Evolutionary conservation across 1,139 yeast genomes (phyloP).

Genomic region (Protomyces gravidus): DNA sequence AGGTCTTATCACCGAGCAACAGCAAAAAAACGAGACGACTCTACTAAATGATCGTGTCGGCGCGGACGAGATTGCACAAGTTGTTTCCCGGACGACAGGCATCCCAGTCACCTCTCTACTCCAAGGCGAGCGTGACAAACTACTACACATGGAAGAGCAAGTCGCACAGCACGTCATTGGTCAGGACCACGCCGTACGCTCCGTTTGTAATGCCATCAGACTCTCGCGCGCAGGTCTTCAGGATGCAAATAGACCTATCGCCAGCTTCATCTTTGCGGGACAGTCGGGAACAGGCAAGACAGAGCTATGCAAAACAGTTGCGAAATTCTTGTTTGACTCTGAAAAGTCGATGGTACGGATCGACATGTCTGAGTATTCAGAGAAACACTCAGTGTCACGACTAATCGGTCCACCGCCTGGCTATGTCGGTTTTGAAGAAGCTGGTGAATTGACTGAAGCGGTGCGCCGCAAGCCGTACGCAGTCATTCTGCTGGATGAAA

Average conservation of each 20-base stretch:
- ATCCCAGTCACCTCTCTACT: conserved; percentile 87
- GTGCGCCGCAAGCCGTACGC: conserved; percentile 92
- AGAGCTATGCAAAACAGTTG: conserved; percentile 84
- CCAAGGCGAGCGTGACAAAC: conserved; percentile 90
- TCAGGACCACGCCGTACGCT: conserved; percentile 87
- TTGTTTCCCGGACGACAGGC: conserved; percentile 90
- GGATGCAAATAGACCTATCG: conserved; percentile 88
- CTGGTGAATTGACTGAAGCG: conserved; percentile 78
- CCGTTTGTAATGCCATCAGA: conserved; percentile 90
- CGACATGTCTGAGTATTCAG: conserved; percentile 98
- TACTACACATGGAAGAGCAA: conserved; percentile 78
- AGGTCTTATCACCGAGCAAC: conserved; percentile 51
- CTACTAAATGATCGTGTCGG: conserved; percentile 89
- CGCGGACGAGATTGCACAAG: conserved; percentile 87
- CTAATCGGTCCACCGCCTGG: conserved; percentile 98
- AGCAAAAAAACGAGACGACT: conserved; percentile 36
- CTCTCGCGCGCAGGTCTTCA: conserved; percentile 95
- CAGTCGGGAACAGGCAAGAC: conserved; percentile 99
- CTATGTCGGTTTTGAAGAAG: conserved; percentile 87
- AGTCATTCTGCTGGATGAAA: conserved; percentile 88
- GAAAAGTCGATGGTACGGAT: conserved; percentile 80
- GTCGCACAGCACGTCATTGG: conserved; percentile 79
- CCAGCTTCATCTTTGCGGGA: conserved; percentile 91
- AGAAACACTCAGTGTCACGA: conserved; percentile 81
- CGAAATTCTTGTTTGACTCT: conserved; percentile 86